phyloP scores from a whole-genome alignment of 2,329 filamentous ascomycete species.

The Talaromyces amestolkiae region DNA sequence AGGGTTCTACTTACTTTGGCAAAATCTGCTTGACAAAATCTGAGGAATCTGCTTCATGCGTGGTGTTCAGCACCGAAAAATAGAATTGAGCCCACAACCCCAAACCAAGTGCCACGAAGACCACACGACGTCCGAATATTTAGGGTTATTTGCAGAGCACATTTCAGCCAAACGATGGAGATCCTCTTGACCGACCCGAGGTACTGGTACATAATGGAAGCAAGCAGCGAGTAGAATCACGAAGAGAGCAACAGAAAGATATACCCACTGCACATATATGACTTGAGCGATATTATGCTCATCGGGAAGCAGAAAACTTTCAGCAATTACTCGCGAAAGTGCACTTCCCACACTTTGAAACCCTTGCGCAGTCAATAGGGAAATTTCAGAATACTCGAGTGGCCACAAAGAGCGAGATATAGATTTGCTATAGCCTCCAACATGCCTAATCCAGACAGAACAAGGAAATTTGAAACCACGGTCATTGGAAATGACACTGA shows the following conservation, averaged over 20 bases:
- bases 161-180: not conserved
- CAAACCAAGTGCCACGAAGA: not conserved
- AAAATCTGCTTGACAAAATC: not conserved
- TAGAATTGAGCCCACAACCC: not conserved
- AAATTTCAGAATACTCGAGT: not conserved
- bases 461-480: not conserved
- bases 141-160: not conserved
- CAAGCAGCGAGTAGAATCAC: not conserved
- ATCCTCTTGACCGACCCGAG: not conserved
- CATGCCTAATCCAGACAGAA: not conserved
- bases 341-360: not conserved
- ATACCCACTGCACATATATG: not conserved
- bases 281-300: not conserved
- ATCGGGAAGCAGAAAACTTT: not conserved
- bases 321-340: not conserved
- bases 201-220: not conserved
- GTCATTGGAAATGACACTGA: not conserved
- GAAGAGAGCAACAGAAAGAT: not conserved
- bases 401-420: not conserved
- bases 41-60: not conserved
- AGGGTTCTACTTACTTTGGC: not conserved
- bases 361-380: not conserved
- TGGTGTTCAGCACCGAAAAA: not conserved
- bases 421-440: not conserved
- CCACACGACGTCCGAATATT: not conserved